Conservation (phyloP, 805 yeast genomes). For the Candida dendrica region DNA sequence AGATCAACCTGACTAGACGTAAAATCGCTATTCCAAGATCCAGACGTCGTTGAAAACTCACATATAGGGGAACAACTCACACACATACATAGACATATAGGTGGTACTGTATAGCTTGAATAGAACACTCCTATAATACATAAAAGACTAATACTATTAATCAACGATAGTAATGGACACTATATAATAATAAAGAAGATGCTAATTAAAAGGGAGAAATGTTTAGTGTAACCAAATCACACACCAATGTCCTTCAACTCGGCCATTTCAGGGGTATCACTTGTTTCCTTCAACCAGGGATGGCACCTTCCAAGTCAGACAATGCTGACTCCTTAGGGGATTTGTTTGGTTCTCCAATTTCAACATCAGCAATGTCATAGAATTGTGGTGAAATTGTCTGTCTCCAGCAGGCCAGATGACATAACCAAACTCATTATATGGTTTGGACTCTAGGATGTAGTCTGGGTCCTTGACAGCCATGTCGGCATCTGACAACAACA, state of each 20-base stretch:
- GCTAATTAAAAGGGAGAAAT: too few species aligned
- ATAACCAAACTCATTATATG: constrained; percentile 36
- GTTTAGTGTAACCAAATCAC: neutral
- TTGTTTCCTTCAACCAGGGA: constrained; percentile 35
- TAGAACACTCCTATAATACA: too few species aligned
- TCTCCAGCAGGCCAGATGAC: constrained; percentile 69
- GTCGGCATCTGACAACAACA: constrained; percentile 40
- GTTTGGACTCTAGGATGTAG: constrained; percentile 36
- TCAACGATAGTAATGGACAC: too few species aligned
- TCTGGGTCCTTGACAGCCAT: constrained; percentile 40
- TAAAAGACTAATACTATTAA: too few species aligned
- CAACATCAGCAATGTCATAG: constrained; percentile 45
- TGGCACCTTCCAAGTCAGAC: constrained; percentile 55
- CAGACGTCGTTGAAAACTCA: neutral
- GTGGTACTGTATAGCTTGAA: too few species aligned
- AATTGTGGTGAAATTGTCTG: constrained; percentile 57
- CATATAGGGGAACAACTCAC: too few species aligned
- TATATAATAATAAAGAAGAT: too few species aligned
- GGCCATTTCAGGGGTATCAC: constrained; percentile 22
- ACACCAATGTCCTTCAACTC: constrained; percentile 15
- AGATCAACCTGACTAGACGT: neutral
- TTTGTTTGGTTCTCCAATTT: constrained; percentile 39
- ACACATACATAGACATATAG: too few species aligned
- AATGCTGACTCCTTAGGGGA: constrained; percentile 26
- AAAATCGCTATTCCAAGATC: neutral